Evolutionary conservation across 176 grass and related monocot genomes (phyloP).

Genomic region (Elaeis guineensis): DNA sequence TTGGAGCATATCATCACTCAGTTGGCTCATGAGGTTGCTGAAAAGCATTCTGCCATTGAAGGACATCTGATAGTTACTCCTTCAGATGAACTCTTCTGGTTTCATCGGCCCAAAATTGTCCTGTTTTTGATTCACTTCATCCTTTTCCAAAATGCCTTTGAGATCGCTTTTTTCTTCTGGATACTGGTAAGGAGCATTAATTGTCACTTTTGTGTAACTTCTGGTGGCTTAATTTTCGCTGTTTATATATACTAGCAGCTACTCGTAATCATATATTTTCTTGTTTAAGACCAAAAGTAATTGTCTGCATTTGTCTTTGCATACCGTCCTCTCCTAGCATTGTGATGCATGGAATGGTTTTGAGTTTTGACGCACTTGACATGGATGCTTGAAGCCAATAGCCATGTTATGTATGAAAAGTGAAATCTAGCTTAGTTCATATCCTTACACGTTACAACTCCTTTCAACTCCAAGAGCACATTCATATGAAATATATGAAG

Average conservation of each 20-base stretch:
- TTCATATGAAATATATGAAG: too few species aligned
- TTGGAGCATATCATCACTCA: slow-evolving; percentile 83
- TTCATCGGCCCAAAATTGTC: slow-evolving; percentile 48
- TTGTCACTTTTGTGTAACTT: neutral
- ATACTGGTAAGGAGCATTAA: slow-evolving; percentile 39
- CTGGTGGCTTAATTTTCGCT: neutral
- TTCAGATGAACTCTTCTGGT: slow-evolving; percentile 78
- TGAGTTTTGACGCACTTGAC: too few species aligned
- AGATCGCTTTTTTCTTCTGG: slow-evolving; percentile 85
- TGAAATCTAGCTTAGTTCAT: too few species aligned
- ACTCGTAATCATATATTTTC: too few species aligned
- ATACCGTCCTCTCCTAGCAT: too few species aligned
- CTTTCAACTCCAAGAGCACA: neutral
- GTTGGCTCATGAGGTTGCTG: slow-evolving; percentile 57
- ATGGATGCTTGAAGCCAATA: too few species aligned
- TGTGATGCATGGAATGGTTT: too few species aligned
- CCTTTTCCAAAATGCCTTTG: slow-evolving; percentile 75
- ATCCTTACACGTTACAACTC: too few species aligned
- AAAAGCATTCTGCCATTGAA: slow-evolving; percentile 38
- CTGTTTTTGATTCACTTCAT: slow-evolving; percentile 71
- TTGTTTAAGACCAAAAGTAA: too few species aligned
- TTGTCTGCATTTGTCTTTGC: too few species aligned
- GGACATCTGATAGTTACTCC: slow-evolving; percentile 57
- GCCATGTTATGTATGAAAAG: too few species aligned
- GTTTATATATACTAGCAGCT: neutral